Evolutionary conservation across 148 eudicot species (phyloP).

Genomic region (Gaultheria prostrata): DNA sequence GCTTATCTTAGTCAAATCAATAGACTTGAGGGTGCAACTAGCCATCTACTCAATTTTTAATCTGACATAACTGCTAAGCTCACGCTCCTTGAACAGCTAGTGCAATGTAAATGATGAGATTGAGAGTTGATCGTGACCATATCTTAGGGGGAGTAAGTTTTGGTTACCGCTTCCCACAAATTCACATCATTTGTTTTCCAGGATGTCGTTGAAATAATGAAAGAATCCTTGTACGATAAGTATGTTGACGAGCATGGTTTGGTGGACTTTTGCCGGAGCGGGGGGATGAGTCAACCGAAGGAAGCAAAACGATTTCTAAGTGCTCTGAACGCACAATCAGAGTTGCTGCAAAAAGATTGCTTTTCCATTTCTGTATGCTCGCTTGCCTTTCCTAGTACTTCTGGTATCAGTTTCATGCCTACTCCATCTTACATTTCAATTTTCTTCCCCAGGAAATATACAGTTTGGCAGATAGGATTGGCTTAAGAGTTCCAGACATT

Average conservation of each 20-base stretch:
- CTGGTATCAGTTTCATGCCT: conserved; percentile 4
- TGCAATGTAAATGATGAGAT: background rate
- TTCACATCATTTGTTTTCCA: conserved; percentile 30
- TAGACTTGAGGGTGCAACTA: background rate
- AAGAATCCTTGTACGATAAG: conserved; percentile 93
- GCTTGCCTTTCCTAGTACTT: conserved; percentile 13
- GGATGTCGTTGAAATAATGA: conserved; percentile 98
- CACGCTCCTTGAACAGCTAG: background rate
- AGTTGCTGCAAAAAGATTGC: conserved; percentile 85
- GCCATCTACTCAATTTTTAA: background rate
- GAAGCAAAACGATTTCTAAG: conserved; percentile 92
- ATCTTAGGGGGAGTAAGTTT: background rate
- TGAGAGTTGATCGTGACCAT: background rate
- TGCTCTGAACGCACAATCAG: conserved; percentile 89
- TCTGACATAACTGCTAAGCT: background rate
- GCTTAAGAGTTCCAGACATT: conserved; percentile 83
- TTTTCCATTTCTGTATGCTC: conserved; percentile 75
- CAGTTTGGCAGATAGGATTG: conserved; percentile 88
- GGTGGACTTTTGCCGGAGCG: conserved; percentile 90
- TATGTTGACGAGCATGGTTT: conserved; percentile 86
- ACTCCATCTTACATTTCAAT: conserved; percentile 10
- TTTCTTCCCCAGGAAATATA: conserved; percentile 72
- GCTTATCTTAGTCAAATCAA: background rate
- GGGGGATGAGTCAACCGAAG: conserved; percentile 98
- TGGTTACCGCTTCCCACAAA: background rate